Evolutionary conservation across 371 early-diverging fungal genomes (phyloP).

Genomic region (Saksenaea oblongispora): DNA sequence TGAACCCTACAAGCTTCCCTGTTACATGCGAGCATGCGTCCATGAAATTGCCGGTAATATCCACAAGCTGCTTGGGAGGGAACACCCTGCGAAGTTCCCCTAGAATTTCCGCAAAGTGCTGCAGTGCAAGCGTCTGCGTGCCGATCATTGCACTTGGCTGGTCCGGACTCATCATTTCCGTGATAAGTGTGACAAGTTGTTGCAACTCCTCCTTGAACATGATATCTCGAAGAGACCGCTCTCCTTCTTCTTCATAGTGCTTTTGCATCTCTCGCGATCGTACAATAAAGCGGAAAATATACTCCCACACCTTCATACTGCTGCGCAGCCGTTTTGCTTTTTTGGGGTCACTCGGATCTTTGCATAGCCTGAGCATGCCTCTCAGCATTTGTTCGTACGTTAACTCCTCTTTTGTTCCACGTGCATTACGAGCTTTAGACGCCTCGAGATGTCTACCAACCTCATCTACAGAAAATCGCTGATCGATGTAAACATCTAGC

Average conservation of each 20-base stretch:
- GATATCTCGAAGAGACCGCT: conserved; percentile 31
- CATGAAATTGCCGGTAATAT: conserved; percentile 52
- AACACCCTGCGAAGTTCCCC: conserved; percentile 55
- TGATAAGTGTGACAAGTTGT: conserved; percentile 40
- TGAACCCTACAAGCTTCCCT: conserved; percentile 59
- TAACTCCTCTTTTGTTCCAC: conserved; percentile 19
- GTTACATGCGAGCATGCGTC: conserved; percentile 53
- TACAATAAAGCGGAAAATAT: conserved; percentile 63
- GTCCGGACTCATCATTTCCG: conserved; percentile 53
- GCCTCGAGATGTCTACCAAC: neutral
- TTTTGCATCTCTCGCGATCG: conserved; percentile 45
- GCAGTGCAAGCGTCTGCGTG: conserved; percentile 67
- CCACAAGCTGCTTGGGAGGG: conserved; percentile 46
- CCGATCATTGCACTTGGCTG: conserved; percentile 62
- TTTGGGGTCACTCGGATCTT: conserved; percentile 40
- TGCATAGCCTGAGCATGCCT: conserved; percentile 48
- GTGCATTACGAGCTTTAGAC: neutral
- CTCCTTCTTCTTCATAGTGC: conserved; percentile 35
- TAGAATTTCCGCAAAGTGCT: conserved; percentile 63
- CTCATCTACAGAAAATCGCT: conserved; percentile 47
- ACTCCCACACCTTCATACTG: conserved; percentile 73
- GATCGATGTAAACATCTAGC: conserved; percentile 65
- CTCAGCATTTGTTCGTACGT: conserved; percentile 45
- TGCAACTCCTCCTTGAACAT: conserved; percentile 43
- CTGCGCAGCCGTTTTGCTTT: conserved; percentile 58